Evolutionary conservation across 495 filamentous ascomycete species (phyloP).

Genomic region (Xylaria sp.): DNA sequence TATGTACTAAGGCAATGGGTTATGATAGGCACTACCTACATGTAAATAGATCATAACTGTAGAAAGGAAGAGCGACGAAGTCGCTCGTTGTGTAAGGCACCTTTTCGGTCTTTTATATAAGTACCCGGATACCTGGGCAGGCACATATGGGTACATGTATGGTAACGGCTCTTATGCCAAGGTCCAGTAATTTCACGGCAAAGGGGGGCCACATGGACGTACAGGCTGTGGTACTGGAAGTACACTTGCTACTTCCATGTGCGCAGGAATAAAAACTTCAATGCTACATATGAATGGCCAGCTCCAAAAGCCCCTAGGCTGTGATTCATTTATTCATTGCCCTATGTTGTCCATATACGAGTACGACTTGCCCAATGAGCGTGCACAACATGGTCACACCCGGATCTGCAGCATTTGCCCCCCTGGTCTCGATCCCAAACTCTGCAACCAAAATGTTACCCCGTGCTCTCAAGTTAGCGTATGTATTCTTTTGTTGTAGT

Average conservation of each 20-base stretch:
- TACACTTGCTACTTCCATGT: background rate
- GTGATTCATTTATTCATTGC: slow-evolving; percentile 9
- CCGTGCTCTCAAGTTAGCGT: background rate
- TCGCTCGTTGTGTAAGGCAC: background rate
- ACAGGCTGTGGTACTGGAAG: background rate
- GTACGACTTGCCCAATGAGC: slow-evolving; percentile 37
- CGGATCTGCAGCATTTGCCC: background rate
- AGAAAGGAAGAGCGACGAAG: background rate
- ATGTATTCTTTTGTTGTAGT: background rate
- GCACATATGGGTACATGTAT: background rate
- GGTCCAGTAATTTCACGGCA: background rate
- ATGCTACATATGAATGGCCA: background rate
- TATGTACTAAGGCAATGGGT: no score
- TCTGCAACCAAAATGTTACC: background rate
- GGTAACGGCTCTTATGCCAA: background rate
- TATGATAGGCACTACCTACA: no score
- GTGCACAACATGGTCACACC: slow-evolving; percentile 3
- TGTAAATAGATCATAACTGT: background rate
- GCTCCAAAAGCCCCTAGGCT: slow-evolving; percentile 19
- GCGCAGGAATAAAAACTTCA: background rate
- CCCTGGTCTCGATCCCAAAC: background rate
- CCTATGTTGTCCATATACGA: slow-evolving; percentile 30
- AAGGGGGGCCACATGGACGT: background rate
- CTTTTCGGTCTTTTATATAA: background rate
- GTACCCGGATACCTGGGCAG: background rate